These are phyloP conservation scores for Nitzschia sp. DNA, from an alignment of 108 stramenopile genomes.

Conservation along the genomic window DNA sequence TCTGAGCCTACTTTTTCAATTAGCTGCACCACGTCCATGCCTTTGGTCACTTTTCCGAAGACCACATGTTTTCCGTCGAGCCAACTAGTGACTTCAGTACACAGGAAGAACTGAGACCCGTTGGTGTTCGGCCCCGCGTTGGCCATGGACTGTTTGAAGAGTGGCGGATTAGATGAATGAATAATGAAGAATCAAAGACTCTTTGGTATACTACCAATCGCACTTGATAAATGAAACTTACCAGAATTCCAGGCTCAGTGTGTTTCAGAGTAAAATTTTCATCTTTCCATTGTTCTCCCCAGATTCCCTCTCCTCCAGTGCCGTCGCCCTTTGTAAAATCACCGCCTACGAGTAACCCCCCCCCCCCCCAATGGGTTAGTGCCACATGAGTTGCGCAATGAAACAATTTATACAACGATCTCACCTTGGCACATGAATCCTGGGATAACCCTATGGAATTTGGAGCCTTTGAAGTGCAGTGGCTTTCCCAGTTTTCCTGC, in stretches of 20 bases:
- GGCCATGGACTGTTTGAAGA: slow-evolving; percentile 94
- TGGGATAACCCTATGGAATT: slow-evolving; percentile 87
- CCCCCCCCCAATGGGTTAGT: no score
- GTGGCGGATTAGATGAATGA: no score
- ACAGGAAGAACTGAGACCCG: slow-evolving; percentile 93
- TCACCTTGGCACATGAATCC: slow-evolving; percentile 77
- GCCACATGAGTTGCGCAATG: no score
- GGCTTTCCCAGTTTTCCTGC: slow-evolving; percentile 48
- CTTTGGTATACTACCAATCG: no score
- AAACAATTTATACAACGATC: no score
- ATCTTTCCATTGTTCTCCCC: slow-evolving; percentile 90
- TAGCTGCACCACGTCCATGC: slow-evolving; percentile 85
- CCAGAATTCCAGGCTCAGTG: slow-evolving; percentile 42
- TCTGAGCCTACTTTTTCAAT: slow-evolving; percentile 80
- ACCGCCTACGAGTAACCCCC: no score
- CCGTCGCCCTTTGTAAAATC: slow-evolving; percentile 88
- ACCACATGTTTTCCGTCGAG: slow-evolving; percentile 95
- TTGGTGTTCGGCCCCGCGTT: slow-evolving; percentile 95
- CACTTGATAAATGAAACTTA: no score
- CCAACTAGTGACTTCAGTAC: slow-evolving; percentile 91
- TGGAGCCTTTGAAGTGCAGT: slow-evolving; percentile 88
- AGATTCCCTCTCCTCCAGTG: slow-evolving; percentile 86
- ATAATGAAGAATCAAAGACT: no score
- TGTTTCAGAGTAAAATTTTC: slow-evolving; percentile 94
- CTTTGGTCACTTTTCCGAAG: slow-evolving; percentile 87